phyloP scores from a whole-genome alignment of 176 grass and related monocot genomes.

The Lolium multiflorum region DNA sequence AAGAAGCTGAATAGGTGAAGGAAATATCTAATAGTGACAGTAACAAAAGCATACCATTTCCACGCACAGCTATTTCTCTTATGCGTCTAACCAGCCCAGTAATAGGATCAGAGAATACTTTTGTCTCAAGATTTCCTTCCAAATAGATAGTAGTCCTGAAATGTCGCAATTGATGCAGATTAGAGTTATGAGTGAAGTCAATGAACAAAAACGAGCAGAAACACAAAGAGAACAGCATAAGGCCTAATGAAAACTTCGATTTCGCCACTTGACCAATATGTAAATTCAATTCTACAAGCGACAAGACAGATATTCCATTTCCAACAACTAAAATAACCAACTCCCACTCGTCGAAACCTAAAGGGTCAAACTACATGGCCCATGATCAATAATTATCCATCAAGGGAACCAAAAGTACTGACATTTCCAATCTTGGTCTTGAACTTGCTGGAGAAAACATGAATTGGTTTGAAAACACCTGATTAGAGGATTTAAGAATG shows the following conservation, averaged over 20 bases:
- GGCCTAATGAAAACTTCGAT: neutral
- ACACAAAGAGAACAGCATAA: neutral
- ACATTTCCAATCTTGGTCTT: neutral
- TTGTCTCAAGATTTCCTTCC: conserved; percentile 95
- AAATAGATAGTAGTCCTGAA: conserved; percentile 85
- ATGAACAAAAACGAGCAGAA: conserved; percentile 24
- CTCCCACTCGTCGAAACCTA: neutral
- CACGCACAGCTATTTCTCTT: conserved; percentile 89
- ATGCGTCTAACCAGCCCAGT: conserved; percentile 91
- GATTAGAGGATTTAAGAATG: conserved; percentile 7
- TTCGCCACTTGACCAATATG: neutral
- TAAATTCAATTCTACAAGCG: neutral
- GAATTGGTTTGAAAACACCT: neutral
- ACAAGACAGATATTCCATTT: neutral
- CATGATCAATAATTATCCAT: conserved; percentile 15
- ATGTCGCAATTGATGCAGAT: conserved; percentile 36
- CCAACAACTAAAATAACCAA: neutral
- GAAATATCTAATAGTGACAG: conserved; percentile 19
- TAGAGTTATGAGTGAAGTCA: conserved; percentile 31
- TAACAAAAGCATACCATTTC: conserved; percentile 59
- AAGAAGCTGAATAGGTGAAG: neutral
- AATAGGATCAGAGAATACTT: conserved; percentile 82
- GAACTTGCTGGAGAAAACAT: neutral
- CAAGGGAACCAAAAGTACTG: neutral
- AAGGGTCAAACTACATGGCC: neutral